phyloP scores from a whole-genome alignment of 768 basidiomycete genomes.

The Psilocybe subaeruginosa region DNA sequence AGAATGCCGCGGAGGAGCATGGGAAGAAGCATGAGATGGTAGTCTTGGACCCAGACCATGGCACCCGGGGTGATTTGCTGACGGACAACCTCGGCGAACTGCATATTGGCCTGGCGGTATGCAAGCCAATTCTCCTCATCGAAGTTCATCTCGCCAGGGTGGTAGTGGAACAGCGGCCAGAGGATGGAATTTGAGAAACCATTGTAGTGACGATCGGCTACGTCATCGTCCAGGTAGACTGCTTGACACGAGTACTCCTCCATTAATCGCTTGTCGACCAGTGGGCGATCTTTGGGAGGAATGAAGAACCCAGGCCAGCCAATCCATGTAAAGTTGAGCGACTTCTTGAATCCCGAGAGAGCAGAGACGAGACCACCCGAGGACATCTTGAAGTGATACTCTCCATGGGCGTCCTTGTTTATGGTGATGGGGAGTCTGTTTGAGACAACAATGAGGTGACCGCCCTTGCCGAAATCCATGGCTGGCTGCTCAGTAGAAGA shows the following conservation, averaged over 20 bases:
- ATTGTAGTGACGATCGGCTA: conserved; percentile 98
- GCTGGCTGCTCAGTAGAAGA: conserved; percentile 30
- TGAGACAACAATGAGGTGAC: conserved; percentile 91
- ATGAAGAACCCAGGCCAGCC: conserved; percentile 96
- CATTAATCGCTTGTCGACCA: conserved; percentile 90
- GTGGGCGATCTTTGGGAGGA: conserved; percentile 86
- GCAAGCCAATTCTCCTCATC: conserved; percentile 99
- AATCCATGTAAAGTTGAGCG: conserved; percentile 97
- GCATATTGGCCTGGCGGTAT: conserved; percentile 94
- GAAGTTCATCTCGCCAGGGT: conserved; percentile 99
- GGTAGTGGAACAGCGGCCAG: conserved; percentile 99
- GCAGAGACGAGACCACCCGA: conserved; percentile 98
- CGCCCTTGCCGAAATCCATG: conserved; percentile 52
- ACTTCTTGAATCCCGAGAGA: conserved; percentile 97
- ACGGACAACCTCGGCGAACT: conserved; percentile 89
- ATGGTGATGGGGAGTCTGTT: conserved; percentile 97
- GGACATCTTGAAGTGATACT: conserved; percentile 99
- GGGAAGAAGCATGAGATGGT: conserved; percentile 96
- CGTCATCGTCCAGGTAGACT: conserved; percentile 96
- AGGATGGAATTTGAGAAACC: conserved; percentile 99
- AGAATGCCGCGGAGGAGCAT: conserved; percentile 91
- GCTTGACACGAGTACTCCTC: conserved; percentile 97
- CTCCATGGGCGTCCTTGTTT: conserved; percentile 86
- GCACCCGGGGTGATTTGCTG: conserved; percentile 80
- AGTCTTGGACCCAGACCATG: conserved; percentile 99